A percentile compares a stretch with the other conserved stretches of the same genome.
These are phyloP conservation scores for Neonectria hederae DNA, from an alignment of 2,329 filamentous ascomycete genomes.

Conservation along the genomic window DNA sequence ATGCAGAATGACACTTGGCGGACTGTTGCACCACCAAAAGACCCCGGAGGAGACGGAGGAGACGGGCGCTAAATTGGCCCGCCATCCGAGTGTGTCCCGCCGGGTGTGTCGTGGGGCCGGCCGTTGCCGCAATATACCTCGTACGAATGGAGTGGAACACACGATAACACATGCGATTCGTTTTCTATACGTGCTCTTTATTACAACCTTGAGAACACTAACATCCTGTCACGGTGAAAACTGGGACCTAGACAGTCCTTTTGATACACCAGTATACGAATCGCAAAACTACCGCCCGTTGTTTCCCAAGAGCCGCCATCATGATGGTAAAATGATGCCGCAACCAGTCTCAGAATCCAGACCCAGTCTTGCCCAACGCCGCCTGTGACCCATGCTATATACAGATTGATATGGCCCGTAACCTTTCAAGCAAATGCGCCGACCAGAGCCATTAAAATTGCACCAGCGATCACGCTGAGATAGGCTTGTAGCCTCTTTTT, in stretches of 20 bases:
- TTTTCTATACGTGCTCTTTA: background rate
- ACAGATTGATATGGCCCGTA: constrained; percentile 11
- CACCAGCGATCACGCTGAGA: constrained; percentile 69
- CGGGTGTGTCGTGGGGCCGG: constrained; percentile 33
- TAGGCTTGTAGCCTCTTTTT: constrained; percentile 70
- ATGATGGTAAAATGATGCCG: background rate
- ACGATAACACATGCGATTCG: background rate
- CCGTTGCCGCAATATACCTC: background rate
- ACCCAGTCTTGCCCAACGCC: constrained; percentile 14
- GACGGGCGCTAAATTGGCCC: constrained; percentile 22
- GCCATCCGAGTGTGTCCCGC: constrained; percentile 31
- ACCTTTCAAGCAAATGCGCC: constrained; percentile 73
- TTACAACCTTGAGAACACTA: background rate
- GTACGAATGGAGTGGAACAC: background rate
- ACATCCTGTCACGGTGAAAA: background rate
- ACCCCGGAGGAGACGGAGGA: constrained; percentile 8
- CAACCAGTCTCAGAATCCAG: constrained; percentile 2
- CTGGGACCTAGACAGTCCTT: background rate
- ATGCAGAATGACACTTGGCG: background rate
- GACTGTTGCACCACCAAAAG: background rate
- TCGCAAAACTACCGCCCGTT: too few relatives aligned
- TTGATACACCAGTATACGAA: background rate
- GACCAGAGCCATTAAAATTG: constrained; percentile 75
- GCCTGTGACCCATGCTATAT: constrained; percentile 27
- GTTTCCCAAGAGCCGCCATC: background rate